Evolutionary conservation across 73 alveolate species (phyloP).

Genomic region (Stentor coeruleus): DNA sequence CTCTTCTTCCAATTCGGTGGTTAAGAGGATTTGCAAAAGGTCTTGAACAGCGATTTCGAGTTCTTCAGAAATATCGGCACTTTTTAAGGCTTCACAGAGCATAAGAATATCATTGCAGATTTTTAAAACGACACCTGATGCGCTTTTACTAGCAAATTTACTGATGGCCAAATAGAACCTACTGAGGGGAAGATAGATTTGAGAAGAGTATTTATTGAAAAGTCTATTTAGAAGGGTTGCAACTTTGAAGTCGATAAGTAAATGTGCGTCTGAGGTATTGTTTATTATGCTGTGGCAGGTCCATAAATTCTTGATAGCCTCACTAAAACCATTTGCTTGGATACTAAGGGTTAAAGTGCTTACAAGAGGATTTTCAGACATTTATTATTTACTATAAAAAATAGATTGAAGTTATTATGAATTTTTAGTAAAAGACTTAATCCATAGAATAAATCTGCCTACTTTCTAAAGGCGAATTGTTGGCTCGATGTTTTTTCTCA

Average conservation of each 20-base stretch:
- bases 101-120: neutral
- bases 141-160: neutral
- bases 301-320: neutral
- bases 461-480: neutral
- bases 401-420: no score
- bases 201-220: neutral
- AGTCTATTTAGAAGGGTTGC: neutral
- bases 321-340: neutral
- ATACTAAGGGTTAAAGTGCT: neutral
- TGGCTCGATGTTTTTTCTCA: neutral
- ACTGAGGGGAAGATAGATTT: neutral
- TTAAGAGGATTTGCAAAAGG: neutral
- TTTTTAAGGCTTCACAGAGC: neutral
- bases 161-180: neutral
- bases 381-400: no score
- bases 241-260: neutral
- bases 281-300: neutral
- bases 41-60: neutral
- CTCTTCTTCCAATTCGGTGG: neutral
- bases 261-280: neutral
- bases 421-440: no score
- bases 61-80: neutral
- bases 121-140: neutral
- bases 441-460: neutral
- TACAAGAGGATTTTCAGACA: constrained; percentile 21